Evolutionary conservation across 2,329 filamentous ascomycete genomes (phyloP).

Genomic region (Hymenoscyphus albidus): DNA sequence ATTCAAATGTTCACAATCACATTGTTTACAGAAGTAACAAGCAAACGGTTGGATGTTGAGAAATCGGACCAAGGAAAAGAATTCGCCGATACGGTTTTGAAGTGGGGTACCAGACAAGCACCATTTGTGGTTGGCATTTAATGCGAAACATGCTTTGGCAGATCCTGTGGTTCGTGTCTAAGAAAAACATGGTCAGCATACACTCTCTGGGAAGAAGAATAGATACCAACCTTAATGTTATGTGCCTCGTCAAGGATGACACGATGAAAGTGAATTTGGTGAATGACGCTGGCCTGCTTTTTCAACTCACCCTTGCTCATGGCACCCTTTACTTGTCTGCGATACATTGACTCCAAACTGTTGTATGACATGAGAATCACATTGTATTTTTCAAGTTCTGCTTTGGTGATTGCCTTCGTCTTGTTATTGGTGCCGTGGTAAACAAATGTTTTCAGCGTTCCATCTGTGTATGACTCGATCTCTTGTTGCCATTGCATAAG

Average conservation of each 20-base stretch:
- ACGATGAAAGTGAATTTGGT: slow-evolving; percentile 82
- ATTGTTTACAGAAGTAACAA: slow-evolving; percentile 89
- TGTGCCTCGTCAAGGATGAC: slow-evolving; percentile 94
- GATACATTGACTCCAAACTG: slow-evolving; percentile 83
- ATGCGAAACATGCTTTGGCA: slow-evolving; percentile 89
- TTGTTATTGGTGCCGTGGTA: slow-evolving; percentile 85
- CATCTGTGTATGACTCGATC: slow-evolving; percentile 77
- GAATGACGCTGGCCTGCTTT: slow-evolving; percentile 77
- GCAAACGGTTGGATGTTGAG: slow-evolving; percentile 85
- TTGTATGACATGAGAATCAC: slow-evolving; percentile 98
- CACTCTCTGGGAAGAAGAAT: background rate
- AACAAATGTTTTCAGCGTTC: slow-evolving; percentile 83
- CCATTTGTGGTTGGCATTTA: slow-evolving; percentile 88
- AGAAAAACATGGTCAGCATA: slow-evolving; percentile 25
- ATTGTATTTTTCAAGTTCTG: slow-evolving; percentile 76
- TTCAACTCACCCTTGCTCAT: slow-evolving; percentile 73
- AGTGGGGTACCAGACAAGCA: slow-evolving; percentile 92
- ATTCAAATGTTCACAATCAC: slow-evolving; percentile 74
- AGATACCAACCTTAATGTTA: slow-evolving; percentile 68
- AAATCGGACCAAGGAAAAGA: slow-evolving; percentile 92
- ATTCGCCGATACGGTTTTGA: slow-evolving; percentile 95
- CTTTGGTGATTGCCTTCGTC: slow-evolving; percentile 69
- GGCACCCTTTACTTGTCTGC: slow-evolving; percentile 90
- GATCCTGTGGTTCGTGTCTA: slow-evolving; percentile 81
- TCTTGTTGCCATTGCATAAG: slow-evolving; percentile 92